Base-by-base conservation (phyloP, 108 stramenopile genomes). In the Skeletonema tropicum region DNA sequence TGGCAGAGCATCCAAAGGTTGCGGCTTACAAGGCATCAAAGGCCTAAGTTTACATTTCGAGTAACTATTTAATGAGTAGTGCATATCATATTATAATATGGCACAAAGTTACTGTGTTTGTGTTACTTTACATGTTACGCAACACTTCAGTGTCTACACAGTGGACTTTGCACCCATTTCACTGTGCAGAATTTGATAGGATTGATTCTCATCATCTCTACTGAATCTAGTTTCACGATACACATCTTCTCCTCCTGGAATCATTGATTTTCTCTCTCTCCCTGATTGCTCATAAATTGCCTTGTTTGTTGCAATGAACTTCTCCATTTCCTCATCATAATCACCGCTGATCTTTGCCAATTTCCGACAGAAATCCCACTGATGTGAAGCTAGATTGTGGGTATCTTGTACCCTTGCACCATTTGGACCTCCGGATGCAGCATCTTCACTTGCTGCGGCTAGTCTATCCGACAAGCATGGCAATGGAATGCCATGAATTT, bases 301-400 rank as follows among this genome's bases (percentile, higher is more conserved):
- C 80, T 89, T 77, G 70, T 95, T 95, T 13, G 87, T 89, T 29
- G 73, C 67, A 68, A 95, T 87, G 71, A 82, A 91, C n/a, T 76
- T 65, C 67, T 91, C 90, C 66, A 86, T 65, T 9, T 63, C 45
- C 11, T 77, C 79, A 46, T 87, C 85, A 62, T 88, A 89, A 9
- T 87, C 55, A n/a, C 77, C 82, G 2, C 84, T 87, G 33, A 85
- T 70, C 68, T 80, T 80, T 30, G 91, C 91, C 64, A 91, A 36
- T 52, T 70, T 71, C 17, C 88, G 82, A 68, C 90, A 94, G 66
- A 89, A 90, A 19, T 93, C 92, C 92, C 92, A 92, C 72, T 96
- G 95, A 32, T 65, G 68, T 9, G 73, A 68, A 36, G 92, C 92
- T 21, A 96, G 77, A 76, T 68, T 90, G 68, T 96, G 95, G 0